Base-by-base conservation (phyloP, 2,329 filamentous ascomycete species). In the Dryadomyces quercus-mongolicae region DNA sequence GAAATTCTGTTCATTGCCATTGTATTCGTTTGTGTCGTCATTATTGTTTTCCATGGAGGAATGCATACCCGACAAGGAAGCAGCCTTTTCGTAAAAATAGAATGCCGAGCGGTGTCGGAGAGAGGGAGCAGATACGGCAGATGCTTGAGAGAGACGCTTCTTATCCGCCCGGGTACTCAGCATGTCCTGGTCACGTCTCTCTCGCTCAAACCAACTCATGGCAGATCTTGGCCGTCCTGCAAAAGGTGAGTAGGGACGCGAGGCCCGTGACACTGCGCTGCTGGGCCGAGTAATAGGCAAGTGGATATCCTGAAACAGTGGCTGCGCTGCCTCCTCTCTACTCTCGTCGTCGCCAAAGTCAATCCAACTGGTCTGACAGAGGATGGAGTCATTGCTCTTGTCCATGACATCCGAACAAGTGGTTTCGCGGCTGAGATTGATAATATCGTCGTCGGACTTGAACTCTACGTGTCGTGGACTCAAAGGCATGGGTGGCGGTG, bases 361-460 rank as follows among this genome's bases (percentile, higher is more conserved):
- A 18, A 65, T 57, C 63, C 62, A 65, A 49, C 61, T 64, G 12
- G 53, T 58, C 20, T 56, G 55, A n/a, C 42, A 4, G 4, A 45
- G 52, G 54, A 53, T 16, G 9, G 20, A 3, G 20, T 43, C 21
- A 6, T 13, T n/a, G 20, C 15, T 22, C n/a, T 36, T 21, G 10
- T 20, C 20, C 21, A 22, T 25, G 15, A 25, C 5, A 25, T 21
- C 36, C 20, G 4, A 12, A 6, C 10, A 10, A 9, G 9, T 20
- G 12, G 10, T 42, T 2, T 42, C 36, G 3, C 13, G 4, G 40
- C n/a, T 10, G 6, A 18, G 3, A 8, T 49, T 42, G 13, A 12
- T 6, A 21, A 38, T 15, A 9, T 42, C 18, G 2, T 9, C 21
- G 46, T 51, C 34, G 12, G 54, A 46, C 8, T 40, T 54, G 34